Base-by-base conservation (phyloP, 306 rosid species). In the Cicer yamashitae region DNA sequence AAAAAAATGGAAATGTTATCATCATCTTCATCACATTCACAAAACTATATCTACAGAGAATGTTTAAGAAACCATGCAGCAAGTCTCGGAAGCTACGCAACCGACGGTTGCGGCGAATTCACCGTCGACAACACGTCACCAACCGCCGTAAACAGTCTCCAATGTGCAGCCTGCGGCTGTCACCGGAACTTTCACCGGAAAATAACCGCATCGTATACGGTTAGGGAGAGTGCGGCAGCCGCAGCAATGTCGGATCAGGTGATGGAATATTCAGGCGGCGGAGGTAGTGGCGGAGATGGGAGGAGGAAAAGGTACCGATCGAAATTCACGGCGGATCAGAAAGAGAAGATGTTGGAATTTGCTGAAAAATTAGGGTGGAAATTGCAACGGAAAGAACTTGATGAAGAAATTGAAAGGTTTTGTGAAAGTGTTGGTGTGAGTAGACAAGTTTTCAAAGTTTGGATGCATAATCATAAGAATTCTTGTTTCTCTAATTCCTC, bases 1-100 rank as follows among this genome's bases (percentile, higher is more conserved):
- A 5, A 61, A 37, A 51, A 63, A 12, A 67, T 6, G 39, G 2
- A 22, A 54, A 84, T 75, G 57, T 14, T 50, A 20, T 65, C 34
- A 47, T 43, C 71, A 43, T 14, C 71, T 13, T 80, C 73, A 8
- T 86, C 87, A 60, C 43, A 60, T 60, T 60, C 66, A 4, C 76
- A 60, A 60, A 65, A 48, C 8, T 85, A 73, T 37, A 18, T 73
- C 1, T 90, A 90, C 81, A 82, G 91, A 82, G 96, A 93, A 80
- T 93, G 98, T 12, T 52, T 90, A 47, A 79, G 94, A 15, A 93
- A 93, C 89, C 96, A 93, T 88, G 98, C 98, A 84, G 98, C 98
- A 63, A 93, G 83, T 50, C 90, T 93, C 0, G 98, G 98, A 18
- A 93, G 98, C 85, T 90, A 93, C 47, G 96, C 98, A 74, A 93